phyloP scores from a whole-genome alignment of 352 stramenopile species.

The Phytophthora crassamura region DNA sequence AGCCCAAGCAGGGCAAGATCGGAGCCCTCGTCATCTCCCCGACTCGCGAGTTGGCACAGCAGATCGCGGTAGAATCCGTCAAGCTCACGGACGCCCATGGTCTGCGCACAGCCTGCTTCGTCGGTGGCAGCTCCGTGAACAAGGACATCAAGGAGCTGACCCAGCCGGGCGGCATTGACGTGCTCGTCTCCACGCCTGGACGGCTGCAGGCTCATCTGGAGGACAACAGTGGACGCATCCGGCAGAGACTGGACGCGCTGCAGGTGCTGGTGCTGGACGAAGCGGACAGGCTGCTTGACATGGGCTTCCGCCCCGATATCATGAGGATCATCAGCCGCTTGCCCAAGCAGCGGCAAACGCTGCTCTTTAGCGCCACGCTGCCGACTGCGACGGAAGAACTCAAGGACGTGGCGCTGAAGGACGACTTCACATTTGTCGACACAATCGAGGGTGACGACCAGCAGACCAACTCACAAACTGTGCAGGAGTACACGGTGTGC shows the following conservation, averaged over 20 bases:
- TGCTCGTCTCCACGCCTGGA: constrained; percentile 96
- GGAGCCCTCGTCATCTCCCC: constrained; percentile 95
- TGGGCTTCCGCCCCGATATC: constrained; percentile 94
- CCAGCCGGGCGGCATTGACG: constrained; percentile 66
- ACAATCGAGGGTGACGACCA: constrained; percentile 91
- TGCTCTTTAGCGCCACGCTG: constrained; percentile 97
- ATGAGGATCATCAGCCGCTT: constrained; percentile 84
- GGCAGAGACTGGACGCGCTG: constrained; percentile 56
- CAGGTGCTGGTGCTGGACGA: constrained; percentile 93
- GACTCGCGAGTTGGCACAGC: constrained; percentile 95
- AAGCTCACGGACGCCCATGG: constrained; percentile 88
- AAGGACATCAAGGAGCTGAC: constrained; percentile 62
- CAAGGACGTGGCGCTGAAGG: constrained; percentile 84
- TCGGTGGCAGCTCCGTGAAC: constrained; percentile 91
- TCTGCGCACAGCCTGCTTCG: constrained; percentile 68
- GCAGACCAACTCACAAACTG: constrained; percentile 89
- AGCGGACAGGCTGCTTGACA: constrained; percentile 96
- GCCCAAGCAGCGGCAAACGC: constrained; percentile 86
- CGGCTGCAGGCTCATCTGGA: constrained; percentile 96
- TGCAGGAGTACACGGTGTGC: constrained; percentile 87
- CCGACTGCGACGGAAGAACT: constrained; percentile 87
- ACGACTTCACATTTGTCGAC: constrained; percentile 92
- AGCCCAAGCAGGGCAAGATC: constrained; percentile 79
- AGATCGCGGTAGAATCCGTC: constrained; percentile 94
- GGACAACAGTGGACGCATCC: constrained; percentile 92